Percentiles rank a stretch among this genome's conserved stretches.
Conservation (phyloP, 495 filamentous ascomycete species). For the Amniculicola lignicola region DNA sequence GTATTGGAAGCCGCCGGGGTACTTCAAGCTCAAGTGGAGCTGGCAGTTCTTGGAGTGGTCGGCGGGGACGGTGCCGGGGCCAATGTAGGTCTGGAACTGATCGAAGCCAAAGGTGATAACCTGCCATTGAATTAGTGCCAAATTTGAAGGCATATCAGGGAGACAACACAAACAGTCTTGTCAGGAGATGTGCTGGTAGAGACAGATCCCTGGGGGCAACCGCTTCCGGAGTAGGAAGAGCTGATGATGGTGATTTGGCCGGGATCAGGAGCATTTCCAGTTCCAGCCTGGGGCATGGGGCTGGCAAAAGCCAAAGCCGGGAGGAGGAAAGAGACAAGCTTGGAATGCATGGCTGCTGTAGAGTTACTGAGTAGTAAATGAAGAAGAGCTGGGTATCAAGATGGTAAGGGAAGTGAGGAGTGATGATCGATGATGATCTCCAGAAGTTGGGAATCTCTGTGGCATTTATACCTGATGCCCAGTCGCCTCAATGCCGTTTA, state of each 20-base stretch:
- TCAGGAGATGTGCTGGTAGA: conserved; percentile 27
- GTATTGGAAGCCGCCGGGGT: conserved; percentile 60
- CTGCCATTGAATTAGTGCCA: conserved; percentile 28
- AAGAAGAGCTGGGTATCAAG: conserved; percentile 10
- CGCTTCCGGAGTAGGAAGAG: conserved; percentile 53
- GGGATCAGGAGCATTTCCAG: conserved; percentile 43
- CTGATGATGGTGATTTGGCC: conserved; percentile 47
- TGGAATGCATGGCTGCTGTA: conserved; percentile 47
- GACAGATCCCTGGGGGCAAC: conserved; percentile 29
- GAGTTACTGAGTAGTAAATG: background rate
- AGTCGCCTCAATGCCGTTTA: background rate
- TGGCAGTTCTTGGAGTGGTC: conserved; percentile 56
- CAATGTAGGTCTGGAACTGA: conserved; percentile 56
- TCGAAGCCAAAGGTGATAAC: conserved; percentile 59
- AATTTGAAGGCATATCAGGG: background rate
- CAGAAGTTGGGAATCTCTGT: background rate
- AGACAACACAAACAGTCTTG: conserved; percentile 20
- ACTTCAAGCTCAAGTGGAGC: conserved; percentile 56
- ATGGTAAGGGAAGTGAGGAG: background rate
- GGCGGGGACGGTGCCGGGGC: conserved; percentile 44
- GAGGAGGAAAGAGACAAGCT: conserved; percentile 44
- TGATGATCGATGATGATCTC: conserved; percentile 23
- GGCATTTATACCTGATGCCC: conserved; percentile 24
- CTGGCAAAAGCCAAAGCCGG: conserved; percentile 49
- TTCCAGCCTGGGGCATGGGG: conserved; percentile 40